Evolutionary conservation across 192 early-diverging fungal genomes (phyloP).

Genomic region (Coemansia sp.): DNA sequence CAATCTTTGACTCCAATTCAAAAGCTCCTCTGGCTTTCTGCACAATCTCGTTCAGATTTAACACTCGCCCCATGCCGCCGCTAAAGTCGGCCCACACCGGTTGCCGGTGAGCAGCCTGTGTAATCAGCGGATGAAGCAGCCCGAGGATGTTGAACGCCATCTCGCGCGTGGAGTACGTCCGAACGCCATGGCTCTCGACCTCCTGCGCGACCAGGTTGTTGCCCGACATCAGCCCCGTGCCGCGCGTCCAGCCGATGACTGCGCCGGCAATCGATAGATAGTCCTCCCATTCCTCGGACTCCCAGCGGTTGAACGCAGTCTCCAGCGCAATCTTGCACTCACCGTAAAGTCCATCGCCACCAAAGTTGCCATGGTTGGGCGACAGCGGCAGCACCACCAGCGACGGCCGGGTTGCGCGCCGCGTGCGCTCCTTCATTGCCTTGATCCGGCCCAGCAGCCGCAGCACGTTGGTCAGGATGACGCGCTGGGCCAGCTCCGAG

Average conservation of each 20-base stretch:
- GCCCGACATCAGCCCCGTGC: conserved; percentile 85
- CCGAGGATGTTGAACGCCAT: conserved; percentile 95
- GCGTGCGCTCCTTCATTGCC: conserved; percentile 68
- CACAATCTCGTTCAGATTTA: background rate
- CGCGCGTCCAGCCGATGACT: conserved; percentile 94
- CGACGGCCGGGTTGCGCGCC: conserved; percentile 75
- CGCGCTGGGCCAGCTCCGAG: conserved; percentile 86
- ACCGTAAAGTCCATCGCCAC: conserved; percentile 88
- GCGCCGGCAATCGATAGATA: conserved; percentile 85
- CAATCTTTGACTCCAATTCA: background rate
- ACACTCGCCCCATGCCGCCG: conserved; percentile 70
- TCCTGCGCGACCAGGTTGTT: conserved; percentile 83
- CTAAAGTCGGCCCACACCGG: conserved; percentile 88
- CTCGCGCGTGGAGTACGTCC: conserved; percentile 86
- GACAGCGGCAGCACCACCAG: conserved; percentile 84
- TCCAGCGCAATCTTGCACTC: conserved; percentile 91
- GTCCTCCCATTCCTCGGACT: conserved; percentile 80
- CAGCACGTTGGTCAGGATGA: conserved; percentile 89
- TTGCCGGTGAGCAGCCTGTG: conserved; percentile 60
- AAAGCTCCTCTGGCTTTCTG: background rate
- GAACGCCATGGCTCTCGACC: conserved; percentile 76
- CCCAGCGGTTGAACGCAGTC: conserved; percentile 85
- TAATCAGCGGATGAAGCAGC: conserved; percentile 72
- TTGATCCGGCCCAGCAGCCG: conserved; percentile 83
- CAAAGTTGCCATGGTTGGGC: conserved; percentile 93